A percentile compares a stretch with the other conserved stretches of the same genome.
These are phyloP conservation scores for Cryoendolithus antarcticus DNA, from an alignment of 2,329 filamentous ascomycete species.

Conservation along the genomic window DNA sequence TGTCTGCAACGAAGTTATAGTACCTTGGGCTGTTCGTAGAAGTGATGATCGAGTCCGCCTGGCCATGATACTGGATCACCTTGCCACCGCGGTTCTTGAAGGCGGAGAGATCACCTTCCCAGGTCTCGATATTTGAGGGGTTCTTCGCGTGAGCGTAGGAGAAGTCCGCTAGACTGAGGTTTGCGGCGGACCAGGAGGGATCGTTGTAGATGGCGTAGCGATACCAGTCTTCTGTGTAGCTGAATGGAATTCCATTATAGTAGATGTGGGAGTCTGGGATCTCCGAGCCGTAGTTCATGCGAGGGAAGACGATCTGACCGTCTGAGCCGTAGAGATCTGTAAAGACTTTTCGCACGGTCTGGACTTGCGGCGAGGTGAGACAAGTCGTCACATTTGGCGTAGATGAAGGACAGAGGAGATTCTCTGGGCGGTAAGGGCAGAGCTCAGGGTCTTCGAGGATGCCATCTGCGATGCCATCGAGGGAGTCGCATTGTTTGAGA, in stretches of 20 bases:
- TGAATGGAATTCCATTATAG: conserved; percentile 29
- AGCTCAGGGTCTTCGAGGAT: conserved; percentile 33
- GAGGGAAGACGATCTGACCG: conserved; percentile 35
- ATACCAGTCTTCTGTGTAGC: conserved; percentile 36
- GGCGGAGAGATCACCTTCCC: conserved; percentile 28
- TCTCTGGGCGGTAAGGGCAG: conserved; percentile 30
- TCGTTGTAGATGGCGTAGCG: conserved; percentile 37
- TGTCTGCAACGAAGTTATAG: conserved; percentile 29
- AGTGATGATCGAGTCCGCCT: conserved; percentile 28
- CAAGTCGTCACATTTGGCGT: conserved; percentile 26
- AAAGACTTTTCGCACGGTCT: conserved; percentile 29
- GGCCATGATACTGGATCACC: conserved; percentile 23
- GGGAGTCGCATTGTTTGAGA: conserved; percentile 35
- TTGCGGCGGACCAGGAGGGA: conserved; percentile 28
- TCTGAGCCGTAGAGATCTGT: conserved; percentile 27
- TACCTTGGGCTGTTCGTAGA: conserved; percentile 33
- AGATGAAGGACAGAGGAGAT: conserved; percentile 24
- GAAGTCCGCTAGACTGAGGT: conserved; percentile 25
- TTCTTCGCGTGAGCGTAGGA: conserved; percentile 22
- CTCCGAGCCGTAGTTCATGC: conserved; percentile 38
- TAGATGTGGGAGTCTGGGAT: conserved; percentile 21
- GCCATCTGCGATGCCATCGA: conserved; percentile 35
- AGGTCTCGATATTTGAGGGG: conserved; percentile 28
- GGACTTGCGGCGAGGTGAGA: conserved; percentile 30
- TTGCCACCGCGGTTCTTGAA: conserved; percentile 32